Evolutionary conservation across 2,329 filamentous ascomycete genomes (phyloP), one percentile per base, ranked within the genome.

Genomic region (Rhexocercosporidium sp.): DNA sequence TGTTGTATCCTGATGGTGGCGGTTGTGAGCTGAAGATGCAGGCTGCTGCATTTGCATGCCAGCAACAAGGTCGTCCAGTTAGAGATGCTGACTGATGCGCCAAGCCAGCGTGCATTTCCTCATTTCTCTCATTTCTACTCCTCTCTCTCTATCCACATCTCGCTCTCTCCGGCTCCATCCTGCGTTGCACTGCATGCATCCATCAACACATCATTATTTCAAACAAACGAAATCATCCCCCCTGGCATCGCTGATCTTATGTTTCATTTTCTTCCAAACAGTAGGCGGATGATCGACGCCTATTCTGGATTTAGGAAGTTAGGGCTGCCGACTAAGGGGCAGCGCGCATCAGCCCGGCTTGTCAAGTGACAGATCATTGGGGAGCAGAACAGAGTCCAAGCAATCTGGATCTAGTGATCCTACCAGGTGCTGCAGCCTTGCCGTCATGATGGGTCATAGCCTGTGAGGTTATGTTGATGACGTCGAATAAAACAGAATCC

Each of bases 221-320:
- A 41, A 5, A 39, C 8, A 16, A 18, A 8, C 14, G 34, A 25
- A 41, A 57, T 41, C 54, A 57, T 22, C 18, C 31, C 34, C 31
- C 34, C 6, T 18, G 31, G 20, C 20, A 41, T 47, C 39, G 37
- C 25, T 60, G 57, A 44, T 46, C 25, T 31, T 31, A 31, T 31
- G 37, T 46, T 47, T 60, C 57, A 47, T 60, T 47, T 47, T 25
- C 8, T 16, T 46, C n/a, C 3, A 46, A 20, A 60, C 37, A 22
- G 5, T 20, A 31, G 25, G 80, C 81, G 54, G 80, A 49, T 54
- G 67, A 61, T 62, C 59, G 47, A 62, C 46, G 47, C 59, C 47
- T 37, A 18, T 39, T 37, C 41, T 39, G 39, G 8, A 9, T 27
- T 47, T 34, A 61, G 59, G 39, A 2, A 9, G 18, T 47, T 34